Evolutionary conservation across 2,329 filamentous ascomycete species (phyloP).

Genomic region (Dichotomopilus funicola): DNA sequence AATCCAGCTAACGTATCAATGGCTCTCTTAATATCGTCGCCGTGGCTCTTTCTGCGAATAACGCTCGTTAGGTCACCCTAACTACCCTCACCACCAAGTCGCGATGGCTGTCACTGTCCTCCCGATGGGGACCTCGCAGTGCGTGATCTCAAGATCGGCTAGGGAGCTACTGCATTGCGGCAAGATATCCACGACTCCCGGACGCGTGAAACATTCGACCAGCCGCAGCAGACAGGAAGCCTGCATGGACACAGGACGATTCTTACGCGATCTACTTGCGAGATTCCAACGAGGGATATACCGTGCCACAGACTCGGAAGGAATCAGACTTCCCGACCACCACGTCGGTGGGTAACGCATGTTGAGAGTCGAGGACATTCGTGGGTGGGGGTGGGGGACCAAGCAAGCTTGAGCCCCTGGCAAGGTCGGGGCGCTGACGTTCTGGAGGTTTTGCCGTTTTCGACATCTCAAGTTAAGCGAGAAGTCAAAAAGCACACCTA

Average conservation of each 20-base stretch:
- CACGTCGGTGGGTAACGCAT: not conserved
- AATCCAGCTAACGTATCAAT: no score
- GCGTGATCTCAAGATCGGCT: not conserved
- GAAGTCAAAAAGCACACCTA: not conserved
- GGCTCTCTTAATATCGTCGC: no score
- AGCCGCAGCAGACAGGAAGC: not conserved
- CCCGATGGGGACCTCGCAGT: no score
- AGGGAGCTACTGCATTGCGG: not conserved
- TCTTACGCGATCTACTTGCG: not conserved
- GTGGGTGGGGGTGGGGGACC: no score
- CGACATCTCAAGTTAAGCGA: conserved; percentile 17
- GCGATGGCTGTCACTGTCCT: no score
- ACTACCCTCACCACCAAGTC: no score
- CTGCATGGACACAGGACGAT: not conserved
- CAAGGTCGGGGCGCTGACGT: not conserved
- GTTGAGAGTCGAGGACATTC: no score
- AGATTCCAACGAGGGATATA: no score
- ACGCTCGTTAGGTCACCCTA: no score
- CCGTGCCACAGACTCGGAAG: no score
- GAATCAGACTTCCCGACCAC: not conserved
- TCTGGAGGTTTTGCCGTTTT: conserved; percentile 3
- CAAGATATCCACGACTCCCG: not conserved
- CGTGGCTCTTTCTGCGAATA: no score
- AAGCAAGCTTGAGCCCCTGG: no score
- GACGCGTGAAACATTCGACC: not conserved